Evolutionary conservation across 164 flowering plant species (phyloP).

Genomic region (Aristolochia contorta): DNA sequence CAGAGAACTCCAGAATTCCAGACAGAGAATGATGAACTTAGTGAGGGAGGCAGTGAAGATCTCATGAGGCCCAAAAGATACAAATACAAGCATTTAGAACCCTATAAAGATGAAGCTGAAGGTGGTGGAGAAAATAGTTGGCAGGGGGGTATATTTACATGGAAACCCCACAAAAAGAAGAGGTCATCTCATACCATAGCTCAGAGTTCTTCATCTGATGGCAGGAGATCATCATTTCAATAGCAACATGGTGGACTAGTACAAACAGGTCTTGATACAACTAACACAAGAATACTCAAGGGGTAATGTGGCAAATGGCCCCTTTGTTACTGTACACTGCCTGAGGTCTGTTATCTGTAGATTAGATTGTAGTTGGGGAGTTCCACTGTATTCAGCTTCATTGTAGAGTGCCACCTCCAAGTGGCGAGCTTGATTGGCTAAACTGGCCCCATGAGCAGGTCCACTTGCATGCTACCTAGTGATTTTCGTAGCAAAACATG

Average conservation of each 20-base stretch:
- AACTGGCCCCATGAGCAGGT: no score
- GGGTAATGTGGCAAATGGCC: background rate
- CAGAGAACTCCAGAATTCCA: slow-evolving; percentile 18
- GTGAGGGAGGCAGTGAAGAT: slow-evolving; percentile 38
- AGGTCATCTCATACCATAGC: slow-evolving; percentile 37
- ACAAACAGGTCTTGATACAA: slow-evolving; percentile 2
- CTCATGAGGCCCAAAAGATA: slow-evolving; percentile 19
- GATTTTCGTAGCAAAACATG: no score
- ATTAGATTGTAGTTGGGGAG: background rate
- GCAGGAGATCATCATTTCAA: slow-evolving; percentile 29
- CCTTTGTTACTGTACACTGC: background rate
- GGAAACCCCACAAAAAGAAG: slow-evolving; percentile 69
- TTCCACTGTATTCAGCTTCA: background rate
- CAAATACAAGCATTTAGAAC: slow-evolving; percentile 5
- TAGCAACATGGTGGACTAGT: slow-evolving; percentile 27
- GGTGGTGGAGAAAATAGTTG: slow-evolving; percentile 20
- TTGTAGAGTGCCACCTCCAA: no score
- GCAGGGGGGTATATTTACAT: slow-evolving; percentile 32
- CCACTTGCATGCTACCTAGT: no score
- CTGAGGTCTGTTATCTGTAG: no score
- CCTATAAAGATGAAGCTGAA: slow-evolving; percentile 18
- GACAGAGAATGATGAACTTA: slow-evolving; percentile 26
- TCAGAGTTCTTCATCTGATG: slow-evolving; percentile 17
- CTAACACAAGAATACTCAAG: background rate
- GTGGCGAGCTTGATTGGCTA: no score